Conservation (phyloP, 257 asterid species). For the Penstemon davidsonii region DNA sequence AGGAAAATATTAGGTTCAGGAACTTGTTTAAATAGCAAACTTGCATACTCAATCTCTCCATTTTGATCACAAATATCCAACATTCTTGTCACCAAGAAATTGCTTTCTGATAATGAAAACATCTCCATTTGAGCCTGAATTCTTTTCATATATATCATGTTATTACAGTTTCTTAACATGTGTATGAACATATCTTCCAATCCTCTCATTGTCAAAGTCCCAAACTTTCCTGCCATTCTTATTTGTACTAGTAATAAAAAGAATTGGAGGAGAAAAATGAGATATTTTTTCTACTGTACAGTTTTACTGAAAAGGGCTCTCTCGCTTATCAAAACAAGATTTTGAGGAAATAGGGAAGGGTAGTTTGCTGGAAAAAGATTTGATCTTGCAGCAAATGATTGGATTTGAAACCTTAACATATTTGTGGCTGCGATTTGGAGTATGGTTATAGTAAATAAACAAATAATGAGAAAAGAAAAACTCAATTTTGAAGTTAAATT, state of each 20-base stretch:
- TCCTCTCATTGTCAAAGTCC: slow-evolving; percentile 44
- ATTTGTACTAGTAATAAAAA: not conserved
- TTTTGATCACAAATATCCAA: slow-evolving; percentile 62
- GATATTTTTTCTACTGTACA: not conserved
- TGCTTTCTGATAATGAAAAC: slow-evolving; percentile 60
- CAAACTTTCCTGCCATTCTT: slow-evolving; percentile 39
- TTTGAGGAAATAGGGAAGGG: no score
- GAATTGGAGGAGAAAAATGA: not conserved
- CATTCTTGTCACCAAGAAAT: slow-evolving; percentile 76
- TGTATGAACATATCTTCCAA: slow-evolving; percentile 59
- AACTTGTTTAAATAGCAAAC: slow-evolving; percentile 52
- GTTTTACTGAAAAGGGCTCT: not conserved
- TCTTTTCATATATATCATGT: slow-evolving; percentile 41
- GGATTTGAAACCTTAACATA: no score
- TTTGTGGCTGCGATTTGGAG: no score
- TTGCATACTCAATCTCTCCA: slow-evolving; percentile 58
- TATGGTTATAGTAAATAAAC: no score
- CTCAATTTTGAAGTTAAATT: no score
- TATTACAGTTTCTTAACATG: slow-evolving; percentile 52
- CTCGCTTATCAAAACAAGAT: no score
- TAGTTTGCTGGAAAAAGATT: no score
- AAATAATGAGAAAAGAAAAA: no score
- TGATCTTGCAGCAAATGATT: no score
- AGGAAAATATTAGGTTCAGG: slow-evolving; percentile 52
- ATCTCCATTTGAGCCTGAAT: slow-evolving; percentile 72